Evolutionary conservation across 768 basidiomycete genomes (phyloP), one percentile per base, ranked within the genome.

Genomic region (Mrakia frigida): DNA sequence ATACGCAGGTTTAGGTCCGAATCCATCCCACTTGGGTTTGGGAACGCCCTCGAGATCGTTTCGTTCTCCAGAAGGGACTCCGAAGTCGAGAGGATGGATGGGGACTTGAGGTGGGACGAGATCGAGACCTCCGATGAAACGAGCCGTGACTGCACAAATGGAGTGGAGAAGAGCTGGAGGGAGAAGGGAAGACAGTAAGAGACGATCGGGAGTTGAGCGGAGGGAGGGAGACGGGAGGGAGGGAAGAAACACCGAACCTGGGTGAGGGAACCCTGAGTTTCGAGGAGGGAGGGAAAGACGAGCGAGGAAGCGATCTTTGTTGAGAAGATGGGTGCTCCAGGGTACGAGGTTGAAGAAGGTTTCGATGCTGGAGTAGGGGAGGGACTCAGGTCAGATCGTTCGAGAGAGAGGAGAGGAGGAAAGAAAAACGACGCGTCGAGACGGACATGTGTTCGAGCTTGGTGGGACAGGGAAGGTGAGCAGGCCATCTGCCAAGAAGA

Each of bases 141-240:
- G 53, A 31, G 70, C 37, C 7, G 53, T 71, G 59, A 35, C 71
- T 18, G 71, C 71, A 21, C 71, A 72, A 53, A 72, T 72, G 9
- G 71, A 28, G 39, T 72, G 71, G 16, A 72, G 50, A 13, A 72
- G 43, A 0, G 52, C 46, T 56, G 56, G 3, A 56, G 56, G n/a
- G 23, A 25, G 56, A 28, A 56, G n/a, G 18, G 10, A 56, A n/a
- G 53, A 18, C 6, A 52, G 50, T 23, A 23, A 4, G 50, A 52
- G 16, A 14, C 16, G 6, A 18, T 5, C 50, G 50, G 16, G 50
- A 52, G 5, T 3, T n/a, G 16, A 18, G 56, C 9, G n/a, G 10
- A 56, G 10, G 56, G 23, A 18, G 18, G 16, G 46, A 18, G 18
- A 50, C 1, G 46, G 46, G 6, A 50, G 46, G 21, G 14, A 6